A percentile compares a stretch with the other conserved stretches of the same genome.
These are phyloP conservation scores for Botryosphaeria agaves DNA, from an alignment of 2,329 filamentous ascomycete species.

Conservation along the genomic window DNA sequence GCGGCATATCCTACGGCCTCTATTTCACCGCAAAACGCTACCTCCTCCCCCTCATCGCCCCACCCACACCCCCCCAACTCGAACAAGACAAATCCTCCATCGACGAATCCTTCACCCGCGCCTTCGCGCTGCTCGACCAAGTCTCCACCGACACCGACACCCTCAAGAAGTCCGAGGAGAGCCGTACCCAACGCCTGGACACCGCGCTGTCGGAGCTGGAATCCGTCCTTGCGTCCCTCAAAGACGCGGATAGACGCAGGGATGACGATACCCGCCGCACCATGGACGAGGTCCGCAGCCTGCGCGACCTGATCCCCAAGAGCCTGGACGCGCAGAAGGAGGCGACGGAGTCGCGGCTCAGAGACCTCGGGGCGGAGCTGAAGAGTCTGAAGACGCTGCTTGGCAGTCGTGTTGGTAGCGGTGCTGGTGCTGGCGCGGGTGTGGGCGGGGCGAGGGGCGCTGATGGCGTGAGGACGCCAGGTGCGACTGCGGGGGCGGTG, in stretches of 20 bases:
- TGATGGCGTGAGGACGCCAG: conserved; percentile 9
- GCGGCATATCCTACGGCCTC: conserved; percentile 74
- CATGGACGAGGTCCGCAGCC: conserved; percentile 65
- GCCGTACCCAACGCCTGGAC: conserved; percentile 71
- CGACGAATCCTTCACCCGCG: conserved; percentile 83
- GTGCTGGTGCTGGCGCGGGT: conserved; percentile 10
- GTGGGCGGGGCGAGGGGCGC: conserved; percentile 9
- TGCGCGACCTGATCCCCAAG: conserved; percentile 76
- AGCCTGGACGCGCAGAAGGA: conserved; percentile 81
- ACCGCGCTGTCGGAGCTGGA: conserved; percentile 70
- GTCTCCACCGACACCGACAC: conserved; percentile 76
- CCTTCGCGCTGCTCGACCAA: conserved; percentile 83
- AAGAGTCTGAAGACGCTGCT: conserved; percentile 86
- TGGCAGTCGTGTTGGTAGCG: conserved; percentile 37
- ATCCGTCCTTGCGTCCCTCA: conserved; percentile 62
- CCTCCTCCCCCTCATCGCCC: conserved; percentile 75
- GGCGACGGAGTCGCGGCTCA: conserved; percentile 59
- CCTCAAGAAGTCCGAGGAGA: conserved; percentile 73
- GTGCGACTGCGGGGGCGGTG: conserved; percentile 8
- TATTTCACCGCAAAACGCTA: conserved; percentile 89
- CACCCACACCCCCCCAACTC: conserved; percentile 82
- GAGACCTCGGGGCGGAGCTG: conserved; percentile 73
- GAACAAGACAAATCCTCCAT: conserved; percentile 89
- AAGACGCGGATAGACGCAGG: conserved; percentile 60
- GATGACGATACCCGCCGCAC: conserved; percentile 80